Percentiles rank a stretch among this genome's conserved stretches.
phyloP scores from a whole-genome alignment of 352 stramenopile species.

The Aphanomyces invadans region DNA sequence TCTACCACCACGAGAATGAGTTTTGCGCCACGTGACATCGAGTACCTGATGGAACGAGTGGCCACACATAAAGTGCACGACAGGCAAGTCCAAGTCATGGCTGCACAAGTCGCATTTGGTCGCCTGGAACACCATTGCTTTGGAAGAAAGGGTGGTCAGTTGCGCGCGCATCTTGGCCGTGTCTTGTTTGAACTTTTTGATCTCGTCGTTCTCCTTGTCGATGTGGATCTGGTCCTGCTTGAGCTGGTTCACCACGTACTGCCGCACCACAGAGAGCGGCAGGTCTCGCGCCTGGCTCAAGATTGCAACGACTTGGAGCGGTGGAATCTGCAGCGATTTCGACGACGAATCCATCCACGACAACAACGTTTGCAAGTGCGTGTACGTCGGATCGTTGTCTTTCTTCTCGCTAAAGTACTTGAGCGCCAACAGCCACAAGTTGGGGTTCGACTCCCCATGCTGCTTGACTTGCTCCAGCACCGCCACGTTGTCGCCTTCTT shows the following conservation, averaged over 20 bases:
- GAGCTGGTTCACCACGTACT: constrained; percentile 82
- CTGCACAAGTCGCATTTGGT: constrained; percentile 87
- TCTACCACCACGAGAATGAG: constrained; percentile 28
- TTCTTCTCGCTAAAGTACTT: constrained; percentile 81
- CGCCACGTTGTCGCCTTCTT: constrained; percentile 84
- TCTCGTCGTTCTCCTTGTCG: constrained; percentile 79
- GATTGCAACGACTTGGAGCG: constrained; percentile 79
- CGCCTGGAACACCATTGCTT: constrained; percentile 83
- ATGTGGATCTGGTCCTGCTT: constrained; percentile 72
- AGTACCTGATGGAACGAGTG: constrained; percentile 77
- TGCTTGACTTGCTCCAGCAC: constrained; percentile 87
- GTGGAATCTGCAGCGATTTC: constrained; percentile 69
- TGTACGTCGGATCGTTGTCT: constrained; percentile 60
- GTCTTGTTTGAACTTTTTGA: constrained; percentile 77
- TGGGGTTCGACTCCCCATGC: constrained; percentile 82
- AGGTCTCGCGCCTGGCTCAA: constrained; percentile 75
- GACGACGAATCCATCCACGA: constrained; percentile 45
- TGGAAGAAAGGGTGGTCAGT: constrained; percentile 70
- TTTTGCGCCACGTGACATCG: no score
- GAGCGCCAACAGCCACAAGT: constrained; percentile 84
- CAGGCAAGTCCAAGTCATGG: constrained; percentile 84
- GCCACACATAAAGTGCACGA: constrained; percentile 88
- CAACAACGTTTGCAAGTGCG: constrained; percentile 69
- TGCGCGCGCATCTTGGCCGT: constrained; percentile 89
- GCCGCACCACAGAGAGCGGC: constrained; percentile 71